Conservation (phyloP, 352 stramenopile species). For the Pythium utonaiense region DNA sequence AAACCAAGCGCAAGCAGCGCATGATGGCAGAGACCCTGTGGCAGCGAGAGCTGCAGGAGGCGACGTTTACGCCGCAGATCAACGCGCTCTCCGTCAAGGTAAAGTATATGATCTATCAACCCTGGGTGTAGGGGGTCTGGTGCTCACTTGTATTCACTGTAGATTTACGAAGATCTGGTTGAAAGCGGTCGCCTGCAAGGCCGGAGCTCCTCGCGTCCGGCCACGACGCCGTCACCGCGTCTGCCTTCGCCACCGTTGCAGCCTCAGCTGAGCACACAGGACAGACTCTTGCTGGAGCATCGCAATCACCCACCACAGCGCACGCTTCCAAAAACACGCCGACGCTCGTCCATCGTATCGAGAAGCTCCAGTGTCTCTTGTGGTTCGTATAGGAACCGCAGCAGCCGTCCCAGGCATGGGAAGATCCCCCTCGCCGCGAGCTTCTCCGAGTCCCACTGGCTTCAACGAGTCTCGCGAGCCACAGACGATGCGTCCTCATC, state of each 20-base stretch:
- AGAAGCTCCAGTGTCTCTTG: background rate
- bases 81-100: slow-evolving; percentile 49
- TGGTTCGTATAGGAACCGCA: background rate
- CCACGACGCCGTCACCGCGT: background rate
- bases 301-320: background rate
- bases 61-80: slow-evolving; percentile 47
- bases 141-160: background rate
- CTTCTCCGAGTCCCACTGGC: slow-evolving; percentile 17
- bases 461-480: background rate
- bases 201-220: background rate
- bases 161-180: slow-evolving; percentile 55
- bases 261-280: background rate
- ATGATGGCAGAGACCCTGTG: slow-evolving; percentile 29
- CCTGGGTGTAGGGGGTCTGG: no score
- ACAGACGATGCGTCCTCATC: background rate
- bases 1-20: slow-evolving; percentile 37
- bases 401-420: background rate
- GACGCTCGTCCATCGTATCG: slow-evolving; percentile 8
- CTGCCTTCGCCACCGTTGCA: background rate
- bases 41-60: slow-evolving; percentile 29
- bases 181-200: slow-evolving; percentile 32
- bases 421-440: background rate
- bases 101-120: no score
- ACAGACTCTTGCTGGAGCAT: slow-evolving; percentile 5
- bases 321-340: background rate